These are phyloP conservation scores for Acer negundo DNA, from an alignment of 345 rosid genomes.

Conservation along the genomic window DNA sequence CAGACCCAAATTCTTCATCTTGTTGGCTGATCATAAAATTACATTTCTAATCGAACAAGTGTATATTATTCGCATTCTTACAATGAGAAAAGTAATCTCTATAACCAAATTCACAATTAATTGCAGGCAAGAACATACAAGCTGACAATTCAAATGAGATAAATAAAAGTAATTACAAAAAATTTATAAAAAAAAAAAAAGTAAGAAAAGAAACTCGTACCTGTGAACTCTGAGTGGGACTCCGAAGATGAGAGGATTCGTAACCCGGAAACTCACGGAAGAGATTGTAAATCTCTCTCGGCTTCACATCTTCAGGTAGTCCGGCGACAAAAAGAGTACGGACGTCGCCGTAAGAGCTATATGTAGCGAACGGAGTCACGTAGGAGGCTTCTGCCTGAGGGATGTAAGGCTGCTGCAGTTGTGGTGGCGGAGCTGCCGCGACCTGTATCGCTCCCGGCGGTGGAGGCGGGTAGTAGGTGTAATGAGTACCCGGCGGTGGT, in stretches of 20 bases:
- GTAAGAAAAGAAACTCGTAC: constrained; percentile 17
- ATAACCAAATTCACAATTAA: neutral
- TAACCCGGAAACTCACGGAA: constrained; percentile 90
- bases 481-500: constrained; percentile 29
- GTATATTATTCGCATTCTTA: neutral
- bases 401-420: constrained; percentile 29
- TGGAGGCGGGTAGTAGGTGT: constrained; percentile 35
- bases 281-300: constrained; percentile 84
- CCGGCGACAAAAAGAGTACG: constrained; percentile 93
- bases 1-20: no score
- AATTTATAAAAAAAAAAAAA: neutral
- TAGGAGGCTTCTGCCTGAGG: constrained; percentile 42
- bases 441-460: constrained; percentile 11
- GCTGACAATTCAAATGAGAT: neutral
- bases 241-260: constrained; percentile 81
- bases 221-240: constrained; percentile 52
- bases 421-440: constrained; percentile 22
- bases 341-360: constrained; percentile 47
- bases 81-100: neutral
- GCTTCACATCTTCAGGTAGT: constrained; percentile 82
- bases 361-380: constrained; percentile 30
- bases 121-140: neutral
- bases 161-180: neutral
- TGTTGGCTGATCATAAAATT: neutral
- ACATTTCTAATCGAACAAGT: neutral